Percentiles rank a stretch among this genome's conserved stretches.
phyloP scores from a whole-genome alignment of 78 protist species.

The Guillardia theta region DNA sequence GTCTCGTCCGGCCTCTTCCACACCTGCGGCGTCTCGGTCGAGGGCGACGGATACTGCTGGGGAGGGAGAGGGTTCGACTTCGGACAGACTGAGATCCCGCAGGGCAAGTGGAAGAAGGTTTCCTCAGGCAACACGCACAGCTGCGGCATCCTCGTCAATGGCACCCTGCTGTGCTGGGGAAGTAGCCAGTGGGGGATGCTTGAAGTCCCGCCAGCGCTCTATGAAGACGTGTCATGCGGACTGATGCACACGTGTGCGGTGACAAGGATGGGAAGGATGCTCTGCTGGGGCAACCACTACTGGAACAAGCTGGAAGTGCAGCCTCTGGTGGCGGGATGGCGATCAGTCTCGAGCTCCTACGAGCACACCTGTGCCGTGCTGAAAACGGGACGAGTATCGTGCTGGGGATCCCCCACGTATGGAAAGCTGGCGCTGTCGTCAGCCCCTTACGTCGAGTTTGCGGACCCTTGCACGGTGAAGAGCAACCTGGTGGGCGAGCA shows the following conservation, averaged over 20 bases:
- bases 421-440: slow-evolving; percentile 1
- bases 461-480: no score
- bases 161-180: slow-evolving; percentile 31
- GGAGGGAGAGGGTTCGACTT: background rate
- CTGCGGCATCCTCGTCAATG: slow-evolving; percentile 16
- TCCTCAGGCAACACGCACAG: background rate
- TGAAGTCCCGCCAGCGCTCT: background rate
- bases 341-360: background rate
- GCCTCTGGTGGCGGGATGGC: background rate
- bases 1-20: background rate
- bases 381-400: background rate
- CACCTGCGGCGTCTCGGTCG: background rate
- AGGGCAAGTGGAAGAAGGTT: background rate
- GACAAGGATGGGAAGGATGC: background rate
- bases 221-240: background rate
- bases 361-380: background rate
- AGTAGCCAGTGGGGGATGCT: background rate
- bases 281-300: background rate
- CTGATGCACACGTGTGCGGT: slow-evolving; percentile 4
- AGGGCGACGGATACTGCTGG: slow-evolving; percentile 2
- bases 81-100: background rate
- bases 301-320: background rate
- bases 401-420: background rate
- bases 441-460: background rate
- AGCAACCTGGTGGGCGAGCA: no score